phyloP scores from a whole-genome alignment of 148 eudicot genomes.

The Linanthus parryae region DNA sequence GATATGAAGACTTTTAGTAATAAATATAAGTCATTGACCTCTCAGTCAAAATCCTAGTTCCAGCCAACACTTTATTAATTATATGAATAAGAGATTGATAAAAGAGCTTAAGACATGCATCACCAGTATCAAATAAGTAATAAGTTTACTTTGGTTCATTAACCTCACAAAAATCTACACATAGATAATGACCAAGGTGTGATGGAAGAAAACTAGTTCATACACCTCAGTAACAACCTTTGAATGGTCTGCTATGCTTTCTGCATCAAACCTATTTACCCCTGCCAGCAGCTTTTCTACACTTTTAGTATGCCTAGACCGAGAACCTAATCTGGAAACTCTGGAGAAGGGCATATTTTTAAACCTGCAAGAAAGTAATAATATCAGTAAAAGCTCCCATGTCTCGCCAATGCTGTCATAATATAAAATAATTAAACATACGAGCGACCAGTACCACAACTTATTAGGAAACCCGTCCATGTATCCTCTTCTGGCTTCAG shows the following conservation, averaged over 20 bases:
- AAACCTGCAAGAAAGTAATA: conserved; percentile 42
- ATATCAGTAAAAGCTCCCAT: not conserved
- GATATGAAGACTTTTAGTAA: no score
- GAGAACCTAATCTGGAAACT: conserved; percentile 41
- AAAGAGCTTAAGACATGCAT: no score
- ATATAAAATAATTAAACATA: not conserved
- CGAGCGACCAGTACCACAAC: conserved; percentile 43
- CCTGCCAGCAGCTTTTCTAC: conserved; percentile 44
- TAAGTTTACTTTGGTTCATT: no score
- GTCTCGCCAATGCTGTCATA: not conserved
- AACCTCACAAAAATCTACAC: no score
- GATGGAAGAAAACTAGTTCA: not conserved
- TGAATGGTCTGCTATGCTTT: conserved; percentile 28
- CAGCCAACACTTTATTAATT: no score
- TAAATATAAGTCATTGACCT: no score
- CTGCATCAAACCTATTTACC: conserved; percentile 36
- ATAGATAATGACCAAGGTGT: no score
- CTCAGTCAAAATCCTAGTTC: no score
- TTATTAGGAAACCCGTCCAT: conserved; percentile 34
- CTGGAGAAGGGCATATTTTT: conserved; percentile 34
- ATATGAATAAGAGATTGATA: no score
- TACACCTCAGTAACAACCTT: conserved; percentile 45
- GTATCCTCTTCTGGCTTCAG: conserved; percentile 50
- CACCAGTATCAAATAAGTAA: no score
- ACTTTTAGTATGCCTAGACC: conserved; percentile 69